phyloP scores from a whole-genome alignment of 345 rosid genomes.

The Pugionium dolabratum region DNA sequence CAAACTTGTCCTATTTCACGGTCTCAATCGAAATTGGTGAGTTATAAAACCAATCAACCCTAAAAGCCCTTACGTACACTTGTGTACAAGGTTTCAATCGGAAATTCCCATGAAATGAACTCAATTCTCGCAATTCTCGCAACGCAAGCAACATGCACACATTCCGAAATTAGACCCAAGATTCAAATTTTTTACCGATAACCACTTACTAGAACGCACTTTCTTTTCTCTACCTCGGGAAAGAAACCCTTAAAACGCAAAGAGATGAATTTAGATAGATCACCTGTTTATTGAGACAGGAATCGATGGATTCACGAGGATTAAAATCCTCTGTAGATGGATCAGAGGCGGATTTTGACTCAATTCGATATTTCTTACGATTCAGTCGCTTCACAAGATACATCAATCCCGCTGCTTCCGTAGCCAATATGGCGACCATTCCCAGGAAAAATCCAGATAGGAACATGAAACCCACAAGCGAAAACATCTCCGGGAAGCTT shows the following conservation, averaged over 20 bases:
- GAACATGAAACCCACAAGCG: slow-evolving; percentile 38
- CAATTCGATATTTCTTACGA: slow-evolving; percentile 39
- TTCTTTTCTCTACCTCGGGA: not conserved
- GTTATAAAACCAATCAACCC: slow-evolving; percentile 9
- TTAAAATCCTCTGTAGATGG: slow-evolving; percentile 30
- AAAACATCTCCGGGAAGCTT: slow-evolving; percentile 33
- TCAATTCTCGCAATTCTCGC: not conserved
- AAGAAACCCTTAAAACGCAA: not conserved
- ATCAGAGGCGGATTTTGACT: slow-evolving; percentile 24
- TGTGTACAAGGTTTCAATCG: not conserved
- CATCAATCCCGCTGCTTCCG: slow-evolving; percentile 43
- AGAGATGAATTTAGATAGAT: slow-evolving; percentile 8
- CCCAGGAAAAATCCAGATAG: slow-evolving; percentile 52
- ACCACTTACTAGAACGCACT: not conserved
- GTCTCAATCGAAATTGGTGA: not conserved
- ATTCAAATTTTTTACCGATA: not conserved
- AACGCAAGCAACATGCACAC: slow-evolving; percentile 25
- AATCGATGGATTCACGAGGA: slow-evolving; percentile 46
- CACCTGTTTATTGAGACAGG: slow-evolving; percentile 53
- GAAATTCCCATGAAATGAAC: slow-evolving; percentile 11
- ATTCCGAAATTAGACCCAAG: slow-evolving; percentile 12
- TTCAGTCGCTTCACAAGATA: slow-evolving; percentile 46
- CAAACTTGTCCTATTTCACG: slow-evolving; percentile 1
- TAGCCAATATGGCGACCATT: slow-evolving; percentile 38
- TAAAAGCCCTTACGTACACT: not conserved